Evolutionary conservation across 352 stramenopile genomes (phyloP).

Genomic region (Phytophthora fragariaefolia): DNA sequence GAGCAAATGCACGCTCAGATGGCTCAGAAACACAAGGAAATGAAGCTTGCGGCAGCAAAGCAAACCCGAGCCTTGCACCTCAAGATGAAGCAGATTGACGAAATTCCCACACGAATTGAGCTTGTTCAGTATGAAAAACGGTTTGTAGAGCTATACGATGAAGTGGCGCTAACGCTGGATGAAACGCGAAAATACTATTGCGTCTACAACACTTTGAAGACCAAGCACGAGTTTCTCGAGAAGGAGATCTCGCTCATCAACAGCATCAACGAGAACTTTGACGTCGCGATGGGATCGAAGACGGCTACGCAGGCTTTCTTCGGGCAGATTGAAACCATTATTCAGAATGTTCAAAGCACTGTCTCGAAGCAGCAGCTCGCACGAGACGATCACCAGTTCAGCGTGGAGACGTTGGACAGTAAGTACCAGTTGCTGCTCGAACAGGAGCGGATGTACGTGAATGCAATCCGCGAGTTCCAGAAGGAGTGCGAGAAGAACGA

Average conservation of each 20-base stretch:
- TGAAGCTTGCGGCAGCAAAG: slow-evolving; percentile 64
- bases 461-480: slow-evolving; percentile 89
- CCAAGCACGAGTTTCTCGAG: slow-evolving; percentile 78
- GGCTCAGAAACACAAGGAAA: slow-evolving; percentile 65
- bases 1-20: slow-evolving; percentile 78
- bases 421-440: slow-evolving; percentile 83
- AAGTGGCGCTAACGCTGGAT: slow-evolving; percentile 88
- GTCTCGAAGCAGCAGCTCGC: slow-evolving; percentile 61
- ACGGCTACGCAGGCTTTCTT: slow-evolving; percentile 77
- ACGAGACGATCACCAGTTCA: slow-evolving; percentile 47
- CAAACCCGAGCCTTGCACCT: slow-evolving; percentile 65
- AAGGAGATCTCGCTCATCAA: slow-evolving; percentile 90
- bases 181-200: slow-evolving; percentile 91
- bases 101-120: slow-evolving; percentile 85
- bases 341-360: slow-evolving; percentile 59
- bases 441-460: slow-evolving; percentile 84
- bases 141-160: slow-evolving; percentile 89
- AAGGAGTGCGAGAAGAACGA: slow-evolving; percentile 91
- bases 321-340: slow-evolving; percentile 73
- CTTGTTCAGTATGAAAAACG: slow-evolving; percentile 92
- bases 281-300: slow-evolving; percentile 75
- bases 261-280: slow-evolving; percentile 87
- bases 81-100: slow-evolving; percentile 80
- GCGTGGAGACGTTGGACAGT: slow-evolving; percentile 71
- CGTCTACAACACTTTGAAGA: slow-evolving; percentile 90